Percentiles rank a stretch among this genome's conserved stretches.
phyloP scores from a whole-genome alignment of 176 grass and related monocot genomes.

The Bonia amplexicaulis region DNA sequence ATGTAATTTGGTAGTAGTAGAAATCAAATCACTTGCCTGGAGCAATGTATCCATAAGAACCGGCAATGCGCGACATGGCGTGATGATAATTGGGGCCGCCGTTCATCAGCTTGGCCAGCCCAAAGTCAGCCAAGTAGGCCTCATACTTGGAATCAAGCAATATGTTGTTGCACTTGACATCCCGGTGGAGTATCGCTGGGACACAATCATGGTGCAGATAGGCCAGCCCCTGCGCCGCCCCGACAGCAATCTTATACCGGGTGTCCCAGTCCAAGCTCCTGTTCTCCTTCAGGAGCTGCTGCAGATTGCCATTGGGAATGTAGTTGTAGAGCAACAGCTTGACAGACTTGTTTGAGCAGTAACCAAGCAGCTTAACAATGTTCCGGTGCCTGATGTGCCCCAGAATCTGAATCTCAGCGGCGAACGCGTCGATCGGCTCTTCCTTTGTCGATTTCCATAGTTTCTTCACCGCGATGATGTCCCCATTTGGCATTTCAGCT shows the following conservation, averaged over 20 bases:
- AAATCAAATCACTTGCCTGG: slow-evolving; percentile 63
- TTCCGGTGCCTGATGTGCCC: slow-evolving; percentile 96
- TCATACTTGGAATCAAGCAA: slow-evolving; percentile 85
- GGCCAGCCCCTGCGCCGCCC: slow-evolving; percentile 75
- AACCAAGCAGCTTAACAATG: slow-evolving; percentile 85
- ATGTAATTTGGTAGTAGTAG: background rate
- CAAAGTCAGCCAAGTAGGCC: slow-evolving; percentile 90
- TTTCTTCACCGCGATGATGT: slow-evolving; percentile 86
- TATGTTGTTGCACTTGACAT: slow-evolving; percentile 97
- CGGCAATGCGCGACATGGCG: slow-evolving; percentile 73
- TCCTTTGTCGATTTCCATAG: slow-evolving; percentile 82
- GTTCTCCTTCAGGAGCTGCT: slow-evolving; percentile 73
- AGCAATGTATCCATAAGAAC: slow-evolving; percentile 96
- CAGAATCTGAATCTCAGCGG: slow-evolving; percentile 84
- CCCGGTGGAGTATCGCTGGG: slow-evolving; percentile 78
- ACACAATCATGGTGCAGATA: slow-evolving; percentile 94
- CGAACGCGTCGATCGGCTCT: slow-evolving; percentile 58
- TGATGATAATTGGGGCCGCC: slow-evolving; percentile 88
- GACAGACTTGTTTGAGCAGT: slow-evolving; percentile 89
- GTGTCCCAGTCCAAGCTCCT: slow-evolving; percentile 88
- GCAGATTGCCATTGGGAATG: slow-evolving; percentile 84
- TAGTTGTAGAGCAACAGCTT: slow-evolving; percentile 98
- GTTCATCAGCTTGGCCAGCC: slow-evolving; percentile 94
- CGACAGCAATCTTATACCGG: slow-evolving; percentile 75
- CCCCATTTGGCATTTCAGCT: slow-evolving; percentile 88